Evolutionary conservation across 495 filamentous ascomycete genomes (phyloP), one percentile per base, ranked within the genome.

Genomic region (Hypomontagnella monticulosa): DNA sequence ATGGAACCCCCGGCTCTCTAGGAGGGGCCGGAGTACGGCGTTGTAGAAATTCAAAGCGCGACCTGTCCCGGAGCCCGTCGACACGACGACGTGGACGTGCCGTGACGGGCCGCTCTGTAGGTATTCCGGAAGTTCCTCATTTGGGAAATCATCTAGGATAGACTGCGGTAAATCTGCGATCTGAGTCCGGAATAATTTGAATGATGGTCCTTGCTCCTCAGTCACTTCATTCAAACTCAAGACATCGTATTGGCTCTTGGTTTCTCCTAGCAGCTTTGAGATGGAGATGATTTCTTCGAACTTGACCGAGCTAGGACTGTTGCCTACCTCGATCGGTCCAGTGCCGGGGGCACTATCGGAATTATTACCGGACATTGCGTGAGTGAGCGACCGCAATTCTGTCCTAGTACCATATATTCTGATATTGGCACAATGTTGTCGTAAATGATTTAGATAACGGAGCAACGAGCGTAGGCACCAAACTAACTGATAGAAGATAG

Each of bases 1-100:
- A 20, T 53, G 43, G 37, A 61, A 48, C 27, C 40, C 43, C 46
- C 12, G 84, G 20, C 9, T 78, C 79, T 60, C 43, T 3, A 96
- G 73, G 0, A 93, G 67, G 1, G 88, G 88, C 42, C 78, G 72
- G 12, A 97, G 59, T 2, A 88, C 73, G 16, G 76, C 57, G 0
- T 84, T 68, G 68, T 79, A 93, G 64, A 91, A 86, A 0, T 61
- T 37, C 8, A 75, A 66, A 0, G 91, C 90, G 14, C 79, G 77
- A 4, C 88, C 84, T 0, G 85, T 88, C 1, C 93, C 93, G 0
- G 93, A 95, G 8, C 71, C 73, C 0, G 84, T 89, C 4, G 93
- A 97, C 49, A 97, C 80, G 30, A 97, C 69, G 42, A 96, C 75
- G 61, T 92, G 83, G 0, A 92, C 33, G 11, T 47, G 50, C 4